A percentile compares a stretch with the other conserved stretches of the same genome.
Evolutionary conservation across 371 early-diverging fungal species (phyloP).

Genomic region (Syncephalastrum monosporum): DNA sequence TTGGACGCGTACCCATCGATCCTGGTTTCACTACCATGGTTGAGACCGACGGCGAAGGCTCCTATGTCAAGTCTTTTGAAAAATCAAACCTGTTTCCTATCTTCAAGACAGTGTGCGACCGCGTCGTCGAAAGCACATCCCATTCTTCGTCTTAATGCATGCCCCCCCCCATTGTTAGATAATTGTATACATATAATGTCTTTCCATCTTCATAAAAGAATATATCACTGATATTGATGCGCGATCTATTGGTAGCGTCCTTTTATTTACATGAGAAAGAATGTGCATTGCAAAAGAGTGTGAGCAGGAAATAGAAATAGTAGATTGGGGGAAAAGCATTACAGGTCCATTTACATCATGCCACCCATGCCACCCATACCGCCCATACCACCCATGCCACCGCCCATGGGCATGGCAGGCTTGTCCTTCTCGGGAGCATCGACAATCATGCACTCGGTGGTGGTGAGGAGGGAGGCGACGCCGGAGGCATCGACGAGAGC

Average conservation of each 20-base stretch:
- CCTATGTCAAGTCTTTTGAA: slow-evolving; percentile 57
- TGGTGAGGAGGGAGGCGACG: slow-evolving; percentile 94
- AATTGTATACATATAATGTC: background rate
- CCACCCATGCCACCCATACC: slow-evolving; percentile 58
- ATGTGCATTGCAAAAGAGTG: background rate
- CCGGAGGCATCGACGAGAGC: slow-evolving; percentile 94
- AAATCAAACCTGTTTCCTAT: slow-evolving; percentile 61
- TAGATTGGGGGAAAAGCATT: background rate
- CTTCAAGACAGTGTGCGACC: slow-evolving; percentile 56
- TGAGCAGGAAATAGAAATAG: slow-evolving; percentile 4
- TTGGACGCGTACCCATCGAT: slow-evolving; percentile 88
- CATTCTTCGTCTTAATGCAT: too few relatives aligned
- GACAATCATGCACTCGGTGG: slow-evolving; percentile 95
- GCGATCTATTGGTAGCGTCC: background rate
- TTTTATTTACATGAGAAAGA: background rate
- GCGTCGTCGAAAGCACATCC: slow-evolving; percentile 29
- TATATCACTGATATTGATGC: background rate
- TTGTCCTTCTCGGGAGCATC: slow-evolving; percentile 85
- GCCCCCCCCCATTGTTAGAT: too few relatives aligned
- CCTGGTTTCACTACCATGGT: slow-evolving; percentile 69
- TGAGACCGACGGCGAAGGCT: slow-evolving; percentile 55
- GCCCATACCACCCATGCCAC: slow-evolving; percentile 27
- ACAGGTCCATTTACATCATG: slow-evolving; percentile 41
- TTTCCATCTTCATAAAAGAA: background rate
- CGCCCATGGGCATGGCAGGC: slow-evolving; percentile 45